Base-by-base conservation (phyloP, 1,284 basidiomycete species). In the Anthracocystis setariae region DNA sequence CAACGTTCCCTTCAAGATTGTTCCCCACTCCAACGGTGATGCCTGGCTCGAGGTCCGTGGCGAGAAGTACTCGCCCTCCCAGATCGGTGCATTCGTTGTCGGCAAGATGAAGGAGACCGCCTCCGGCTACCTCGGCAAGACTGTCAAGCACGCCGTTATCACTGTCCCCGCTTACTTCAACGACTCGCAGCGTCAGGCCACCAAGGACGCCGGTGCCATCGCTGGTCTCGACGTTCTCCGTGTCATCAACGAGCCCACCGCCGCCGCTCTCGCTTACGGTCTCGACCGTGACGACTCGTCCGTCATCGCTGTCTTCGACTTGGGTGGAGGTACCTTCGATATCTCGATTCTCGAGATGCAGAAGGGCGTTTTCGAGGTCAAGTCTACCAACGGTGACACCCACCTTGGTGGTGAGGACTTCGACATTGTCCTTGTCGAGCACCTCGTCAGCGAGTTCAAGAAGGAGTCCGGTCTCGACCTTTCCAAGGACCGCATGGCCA, bases 111-210 rank as follows among this genome's bases (percentile, higher is more conserved):
- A 90, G 84, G 92, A 95, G 82, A 98, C 94, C 49, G 94, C 94
- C 7, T 89, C 95, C 80, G 89, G 91, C 64, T 97, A 90, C 85
- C 86, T 98, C 37, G 93, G 92, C 85, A 94, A 94, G 86, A 89
- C 90, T 76, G 89, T 98, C 85, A 94, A 92, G 91, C 94, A 87
- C 81, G 87, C 86, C 63, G 94, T 98, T 78, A 87, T 97, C 80
- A 98, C 94, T 32, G 95, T 98, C 38, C 94, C 94, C 4, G 94
- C 94, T 0, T 98, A 98, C 86, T 98, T 98, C 88, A 98, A 98
- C 85, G 96, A 98, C 84, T 93, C 95, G 29, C 95, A 98, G 85
- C 90, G 95, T 74, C 94, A 96, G 86, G 95, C 96, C 15, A 98
- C 95, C 72, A 97, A 97, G 86, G 91, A 98, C 77, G 94, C 96